Percentiles rank a stretch among this genome's conserved stretches.
Evolutionary conservation across 2,329 filamentous ascomycete genomes (phyloP).

Genomic region (Myriosclerotinia duriaeana): DNA sequence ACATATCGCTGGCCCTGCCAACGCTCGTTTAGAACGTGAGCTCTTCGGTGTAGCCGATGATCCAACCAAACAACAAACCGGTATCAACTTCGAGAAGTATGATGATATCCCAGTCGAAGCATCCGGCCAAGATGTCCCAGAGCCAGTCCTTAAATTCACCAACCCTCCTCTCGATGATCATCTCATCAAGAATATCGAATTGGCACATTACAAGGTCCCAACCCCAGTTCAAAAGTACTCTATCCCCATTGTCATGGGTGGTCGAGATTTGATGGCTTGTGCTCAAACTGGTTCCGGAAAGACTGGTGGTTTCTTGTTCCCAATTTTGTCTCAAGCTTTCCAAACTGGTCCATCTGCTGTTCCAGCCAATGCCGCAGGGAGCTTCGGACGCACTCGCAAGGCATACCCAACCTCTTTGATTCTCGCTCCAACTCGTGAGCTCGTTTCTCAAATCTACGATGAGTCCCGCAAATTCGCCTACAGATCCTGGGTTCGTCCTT

Average conservation of each 20-base stretch:
- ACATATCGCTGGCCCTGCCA: conserved; percentile 85
- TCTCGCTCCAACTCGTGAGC: conserved; percentile 92
- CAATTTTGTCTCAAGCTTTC: conserved; percentile 97
- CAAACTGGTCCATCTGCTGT: conserved; percentile 76
- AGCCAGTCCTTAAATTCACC: conserved; percentile 85
- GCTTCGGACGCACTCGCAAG: conserved; percentile 92
- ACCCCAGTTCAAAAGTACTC: conserved; percentile 99
- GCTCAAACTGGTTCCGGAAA: conserved; percentile 99
- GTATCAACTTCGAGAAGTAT: conserved; percentile 99
- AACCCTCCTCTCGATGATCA: conserved; percentile 96
- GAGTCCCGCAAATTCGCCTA: conserved; percentile 98
- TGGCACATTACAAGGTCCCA: conserved; percentile 91
- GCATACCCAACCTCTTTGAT: conserved; percentile 96
- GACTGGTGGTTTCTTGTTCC: conserved; percentile 99
- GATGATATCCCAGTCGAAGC: conserved; percentile 99
- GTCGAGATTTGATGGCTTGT: conserved; percentile 98
- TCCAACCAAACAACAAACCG: conserved; percentile 90
- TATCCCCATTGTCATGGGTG: conserved; percentile 96
- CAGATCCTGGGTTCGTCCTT: conserved; percentile 97
- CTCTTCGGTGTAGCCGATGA: conserved; percentile 91
- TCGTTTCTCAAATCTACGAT: conserved; percentile 98
- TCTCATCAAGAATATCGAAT: conserved; percentile 85
- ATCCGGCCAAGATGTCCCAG: conserved; percentile 88
- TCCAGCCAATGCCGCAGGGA: conserved; percentile 63
- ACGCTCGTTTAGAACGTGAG: conserved; percentile 89